phyloP scores from a whole-genome alignment of 352 stramenopile genomes.

The Pythium vanterpoolii region DNA sequence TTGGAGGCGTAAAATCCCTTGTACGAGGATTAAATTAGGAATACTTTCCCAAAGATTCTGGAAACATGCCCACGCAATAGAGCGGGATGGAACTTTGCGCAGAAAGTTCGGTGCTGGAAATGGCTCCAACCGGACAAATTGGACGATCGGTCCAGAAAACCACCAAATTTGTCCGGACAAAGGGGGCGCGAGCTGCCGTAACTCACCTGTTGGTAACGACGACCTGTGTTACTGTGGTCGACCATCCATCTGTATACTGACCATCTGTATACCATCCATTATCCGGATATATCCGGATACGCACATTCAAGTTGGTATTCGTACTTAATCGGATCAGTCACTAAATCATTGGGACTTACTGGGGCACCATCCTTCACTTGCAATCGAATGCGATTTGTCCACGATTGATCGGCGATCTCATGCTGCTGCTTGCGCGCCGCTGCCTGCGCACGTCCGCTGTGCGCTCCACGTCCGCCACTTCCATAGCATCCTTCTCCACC shows the following conservation, averaged over 20 bases:
- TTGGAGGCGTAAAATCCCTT: neutral
- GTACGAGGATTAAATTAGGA: neutral
- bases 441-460: neutral
- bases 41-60: neutral
- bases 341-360: too few species aligned
- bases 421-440: neutral
- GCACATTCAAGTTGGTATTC: neutral
- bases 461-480: neutral
- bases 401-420: conserved; percentile 1
- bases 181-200: too few species aligned
- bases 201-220: conserved; percentile 12
- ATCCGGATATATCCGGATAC: conserved; percentile 2
- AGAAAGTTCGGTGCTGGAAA: conserved; percentile 7
- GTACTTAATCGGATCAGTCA: neutral
- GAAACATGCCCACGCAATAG: conserved; percentile 7
- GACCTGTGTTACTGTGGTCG: too few species aligned
- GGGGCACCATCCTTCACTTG: too few species aligned
- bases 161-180: conserved; percentile 1
- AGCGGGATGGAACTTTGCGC: conserved; percentile 3
- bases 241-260: neutral
- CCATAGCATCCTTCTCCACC: neutral
- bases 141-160: neutral
- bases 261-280: neutral
- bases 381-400: too few species aligned
- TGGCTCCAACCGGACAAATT: neutral